Base-by-base conservation (phyloP, 768 basidiomycete genomes). In the Pleurotus eryngii region DNA sequence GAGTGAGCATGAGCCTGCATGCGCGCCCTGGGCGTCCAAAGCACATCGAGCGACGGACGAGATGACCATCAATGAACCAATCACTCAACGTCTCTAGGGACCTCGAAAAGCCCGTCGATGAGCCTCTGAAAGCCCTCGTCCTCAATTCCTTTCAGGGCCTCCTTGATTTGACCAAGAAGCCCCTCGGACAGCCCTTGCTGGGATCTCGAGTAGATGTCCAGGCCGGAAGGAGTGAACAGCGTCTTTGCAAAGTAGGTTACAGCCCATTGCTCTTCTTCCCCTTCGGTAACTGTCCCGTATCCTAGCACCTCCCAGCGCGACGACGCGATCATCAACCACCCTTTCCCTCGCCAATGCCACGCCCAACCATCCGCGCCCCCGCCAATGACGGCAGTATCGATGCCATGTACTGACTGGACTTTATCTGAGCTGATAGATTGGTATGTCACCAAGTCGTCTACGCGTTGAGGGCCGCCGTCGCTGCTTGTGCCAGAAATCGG, bases 221-320 rank as follows among this genome's bases (percentile, higher is more conserved):
- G 27, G 3, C 59, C 59, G 3, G 56, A 46, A 2, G 61, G 59
- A 0, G 59, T 62, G n/a, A 59, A 60, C 14, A 62, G 49, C 2
- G 61, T 62, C 39, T 56, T 57, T 22, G 56, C 61, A 22, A 62
- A 62, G 35, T 60, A 60, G 2, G 61, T 62, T 4, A 62, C 59
- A 4, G 55, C 61, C 61, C 61, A 62, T 42, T 62, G 45, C 5
- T 57, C 43, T 7, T 49, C 56, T 14, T 46, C 49, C 37, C 26
- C 55, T 17, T 54, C 51, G 3, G 35, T 38, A n/a, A 22, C 55
- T 7, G 40, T 20, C 37, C 56, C 57, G 48, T 59, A 60, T 9
- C 61, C 61, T 18, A 62, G 56, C 7, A 62, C 54, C 42, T 60
- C 56, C 61, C 59, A 60, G 26, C 24, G 47, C 37, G 50, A 55